Evolutionary conservation across 495 filamentous ascomycete genomes (phyloP), one percentile per base, ranked within the genome.

Genomic region (Neurospora intermedia): DNA sequence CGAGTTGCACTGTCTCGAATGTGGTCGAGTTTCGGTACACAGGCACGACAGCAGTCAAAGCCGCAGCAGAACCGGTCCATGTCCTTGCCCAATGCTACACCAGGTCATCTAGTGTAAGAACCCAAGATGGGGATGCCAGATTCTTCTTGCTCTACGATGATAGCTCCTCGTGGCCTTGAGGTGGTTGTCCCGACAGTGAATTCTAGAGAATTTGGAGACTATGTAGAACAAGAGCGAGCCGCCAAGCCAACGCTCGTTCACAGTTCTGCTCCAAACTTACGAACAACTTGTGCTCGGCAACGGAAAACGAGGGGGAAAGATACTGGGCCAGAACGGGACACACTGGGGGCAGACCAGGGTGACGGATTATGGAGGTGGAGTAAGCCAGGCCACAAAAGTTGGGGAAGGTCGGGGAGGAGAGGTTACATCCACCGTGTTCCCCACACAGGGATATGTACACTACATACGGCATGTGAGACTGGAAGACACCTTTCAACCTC

Each of bases 341-440:
- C 46, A 11, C 45, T 54, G 46, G 54, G 23, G 48, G 48, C 23
- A 59, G 23, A 59, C 15, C 13, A 5, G 48, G 48, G 54, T 62
- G 54, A 31, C 23, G 54, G 48, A 35, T 62, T 35, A 13, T 27
- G 54, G 54, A 62, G 54, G 54, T 66, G 54, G 54, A 66, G 27
- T 66, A 66, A 66, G 27, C 3, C 54, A 35, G 23, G 23, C 13
- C 54, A 11, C 3, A 62, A 73, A 77, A 77, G 73, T 78, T 77
- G 78, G 78, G 78, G 75, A 79, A 76, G 72, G 41, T 79, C 78
- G 76, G 75, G 75, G 76, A 76, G 76, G 54, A 76, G 76, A 76
- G 76, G 54, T 66, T 66, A 66, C 54, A 66, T 66, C 13, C 54
- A 16, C 54, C 54, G 31, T 62, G 54, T 62, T 62, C 54, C 16